Evolutionary conservation across 495 filamentous ascomycete species (phyloP), one percentile per base, ranked within the genome.

Genomic region (Podospora pseudoanserina): DNA sequence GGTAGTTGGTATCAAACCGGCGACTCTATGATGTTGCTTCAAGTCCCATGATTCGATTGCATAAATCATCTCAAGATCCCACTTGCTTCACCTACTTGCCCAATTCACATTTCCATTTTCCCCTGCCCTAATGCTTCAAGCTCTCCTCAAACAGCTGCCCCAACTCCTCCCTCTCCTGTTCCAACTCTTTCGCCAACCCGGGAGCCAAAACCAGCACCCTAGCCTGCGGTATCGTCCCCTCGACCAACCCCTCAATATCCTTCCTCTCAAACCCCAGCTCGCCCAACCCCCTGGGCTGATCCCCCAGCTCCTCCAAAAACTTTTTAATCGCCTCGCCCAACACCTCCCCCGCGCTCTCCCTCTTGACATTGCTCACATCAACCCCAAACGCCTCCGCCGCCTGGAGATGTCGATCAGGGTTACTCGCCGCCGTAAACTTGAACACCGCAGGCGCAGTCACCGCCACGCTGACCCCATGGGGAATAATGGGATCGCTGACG

Each of bases 381-480:
- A 97, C 90, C 0, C 95, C 95, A 66, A 99, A 98, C 0, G 84
- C 87, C 79, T 97, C 93, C 2, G 96, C 95, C 5, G 94, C 96
- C 1, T 86, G 87, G 16, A 98, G 79, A 77, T 99, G 95, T 2
- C 95, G 88, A 11, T 96, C 92, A 0, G 95, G 95, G 72, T 97
- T 97, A 1, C 90, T 92, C 0, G 94, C 83, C 0, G 85, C 96
- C 0, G 94, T 99, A 78, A 98, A 98, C 3, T 86, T 85, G 86
- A 99, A 99, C 9, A 98, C 95, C 0, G 93, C 90, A 0, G 96
- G 95, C 0, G 96, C 94, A 2, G 93, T 95, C 5, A 99, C 94
- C 20, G 95, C 95, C 0, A 99, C 95, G 1, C 89, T 91, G 44
- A 99, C 95, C 26, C 96, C 96, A 80, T 98, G 96, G 0, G 95